Base-by-base conservation (phyloP, 2,329 filamentous ascomycete genomes). In the Fusarium sp. region DNA sequence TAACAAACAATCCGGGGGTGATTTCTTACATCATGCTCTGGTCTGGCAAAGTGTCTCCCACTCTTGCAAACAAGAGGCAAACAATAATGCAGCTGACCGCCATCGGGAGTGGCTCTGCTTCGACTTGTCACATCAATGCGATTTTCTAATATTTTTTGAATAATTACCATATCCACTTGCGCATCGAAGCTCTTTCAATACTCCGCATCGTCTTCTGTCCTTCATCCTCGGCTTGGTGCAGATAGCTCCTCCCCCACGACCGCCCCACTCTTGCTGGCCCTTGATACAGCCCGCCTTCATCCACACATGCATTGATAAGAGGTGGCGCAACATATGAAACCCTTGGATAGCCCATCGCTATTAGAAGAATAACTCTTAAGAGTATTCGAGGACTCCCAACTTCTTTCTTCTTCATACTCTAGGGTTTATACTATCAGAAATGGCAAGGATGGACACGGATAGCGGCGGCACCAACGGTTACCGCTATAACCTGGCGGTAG, bases 401-500 rank as follows among this genome's bases (percentile, higher is more conserved):
- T 10, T 38, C 14, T 17, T 25, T 43, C 33, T 25, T 7, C 27
- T 15, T 38, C 37, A 17, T 57, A 20, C 27, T 30, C 15, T 22
- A 8, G 27, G 32, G 60, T 30, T 14, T 14, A 30, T 33, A 52
- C 12, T 25, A 4, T 37, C 15, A 43, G 15, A 33, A 14, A 32
- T 43, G 11, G 33, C 20, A 25, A 38, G 72, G 14, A 74, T 74
- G 68, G 38, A 50, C 10, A 32, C 40, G 17, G 25, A 40, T 57
- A n/a, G 35, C 37, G 27, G 61, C 57, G 68, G 57, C 50, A 56
- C 58, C n/a, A 61, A 54, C 30, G 15, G 65, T n/a, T 54, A 45
- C 73, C 80, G 77, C 73, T 94, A 94, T 80, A 90, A 93, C 80
- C 80, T 81, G 65, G 83, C 83, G 35, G 86, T 94, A 20, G 90